phyloP scores from a whole-genome alignment of 2,329 filamentous ascomycete species.

The Colletotrichum falcatum region DNA sequence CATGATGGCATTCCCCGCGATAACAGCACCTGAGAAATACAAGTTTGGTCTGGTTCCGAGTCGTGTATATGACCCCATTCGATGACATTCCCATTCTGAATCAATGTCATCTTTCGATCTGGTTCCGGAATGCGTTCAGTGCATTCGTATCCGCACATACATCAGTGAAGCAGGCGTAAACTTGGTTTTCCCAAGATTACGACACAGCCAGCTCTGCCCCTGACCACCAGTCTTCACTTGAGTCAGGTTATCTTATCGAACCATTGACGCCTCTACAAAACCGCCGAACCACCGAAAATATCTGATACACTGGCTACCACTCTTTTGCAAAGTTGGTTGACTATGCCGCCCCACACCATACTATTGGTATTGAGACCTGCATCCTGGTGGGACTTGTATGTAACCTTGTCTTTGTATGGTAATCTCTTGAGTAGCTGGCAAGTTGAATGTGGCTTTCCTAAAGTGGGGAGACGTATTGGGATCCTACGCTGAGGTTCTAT shows the following conservation, averaged over 20 bases:
- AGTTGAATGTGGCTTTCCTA: background rate
- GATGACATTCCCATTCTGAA: background rate
- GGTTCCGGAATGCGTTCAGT: background rate
- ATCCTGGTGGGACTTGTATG: background rate
- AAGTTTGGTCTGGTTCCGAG: background rate
- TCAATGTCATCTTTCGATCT: fast-evolving
- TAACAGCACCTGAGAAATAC: background rate
- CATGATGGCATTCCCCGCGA: background rate
- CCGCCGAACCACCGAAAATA: background rate
- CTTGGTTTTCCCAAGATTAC: background rate
- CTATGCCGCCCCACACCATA: background rate
- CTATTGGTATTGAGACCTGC: background rate
- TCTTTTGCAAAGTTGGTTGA: background rate
- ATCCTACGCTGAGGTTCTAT: too few relatives aligned
- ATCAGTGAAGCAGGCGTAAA: background rate
- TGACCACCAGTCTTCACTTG: background rate
- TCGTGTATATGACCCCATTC: background rate
- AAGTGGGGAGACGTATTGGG: too few relatives aligned
- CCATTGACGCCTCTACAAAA: background rate
- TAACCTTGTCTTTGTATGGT: background rate
- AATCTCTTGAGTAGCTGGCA: background rate
- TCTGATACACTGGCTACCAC: background rate
- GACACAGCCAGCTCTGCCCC: background rate
- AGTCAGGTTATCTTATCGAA: background rate
- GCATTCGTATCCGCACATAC: background rate